These are phyloP conservation scores for Trichosanthes cucumerina DNA, from an alignment of 306 rosid species.

Conservation along the genomic window DNA sequence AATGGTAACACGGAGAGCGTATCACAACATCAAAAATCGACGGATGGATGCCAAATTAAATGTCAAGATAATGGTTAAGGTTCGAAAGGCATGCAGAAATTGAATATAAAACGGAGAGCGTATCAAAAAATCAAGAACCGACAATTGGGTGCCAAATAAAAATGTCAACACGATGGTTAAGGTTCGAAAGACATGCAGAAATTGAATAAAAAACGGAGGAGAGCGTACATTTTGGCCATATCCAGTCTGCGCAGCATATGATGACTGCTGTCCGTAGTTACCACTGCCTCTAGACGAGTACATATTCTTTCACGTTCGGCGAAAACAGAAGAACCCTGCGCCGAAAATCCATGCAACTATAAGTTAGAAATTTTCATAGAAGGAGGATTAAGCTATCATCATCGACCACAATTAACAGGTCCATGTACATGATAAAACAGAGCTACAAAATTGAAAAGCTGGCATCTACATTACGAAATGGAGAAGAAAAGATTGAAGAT, in stretches of 20 bases:
- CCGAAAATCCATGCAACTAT: not conserved
- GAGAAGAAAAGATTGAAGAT: not conserved
- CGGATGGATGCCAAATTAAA: not conserved
- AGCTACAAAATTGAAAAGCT: not conserved
- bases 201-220: not conserved
- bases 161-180: not conserved
- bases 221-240: conserved; percentile 65
- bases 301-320: conserved; percentile 22
- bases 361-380: not conserved
- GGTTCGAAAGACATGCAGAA: not conserved
- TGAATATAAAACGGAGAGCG: not conserved
- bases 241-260: conserved; percentile 73
- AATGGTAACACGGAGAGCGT: not conserved
- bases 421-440: not conserved
- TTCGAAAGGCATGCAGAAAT: not conserved
- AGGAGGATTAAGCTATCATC: not conserved
- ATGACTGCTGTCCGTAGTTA: conserved; percentile 71
- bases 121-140: not conserved
- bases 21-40: not conserved
- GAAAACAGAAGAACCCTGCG: not conserved
- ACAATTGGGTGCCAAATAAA: not conserved
- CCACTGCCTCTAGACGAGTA: conserved; percentile 81
- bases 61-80: not conserved
- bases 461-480: not conserved
- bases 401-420: not conserved